Evolutionary conservation across 169 alveolate genomes (phyloP), one percentile per base, ranked within the genome.

Genomic region (Cryptosporidium tyzzeri): DNA sequence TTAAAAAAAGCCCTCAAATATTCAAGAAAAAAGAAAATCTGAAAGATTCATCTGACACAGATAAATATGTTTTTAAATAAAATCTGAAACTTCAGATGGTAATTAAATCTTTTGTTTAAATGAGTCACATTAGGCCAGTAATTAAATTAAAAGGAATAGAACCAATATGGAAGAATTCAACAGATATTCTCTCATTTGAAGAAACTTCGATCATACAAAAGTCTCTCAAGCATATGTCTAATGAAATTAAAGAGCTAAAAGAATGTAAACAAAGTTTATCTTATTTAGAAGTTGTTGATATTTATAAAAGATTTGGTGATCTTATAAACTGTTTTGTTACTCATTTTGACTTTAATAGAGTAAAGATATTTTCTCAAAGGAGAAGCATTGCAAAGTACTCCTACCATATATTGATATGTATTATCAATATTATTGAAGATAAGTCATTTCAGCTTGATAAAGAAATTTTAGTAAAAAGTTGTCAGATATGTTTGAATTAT

Each of bases 311-410:
- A 48, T 80, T 62, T 65, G 89, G 68, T 26, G 45, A 41, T 44
- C 48, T 29, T 5, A 62, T 80, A 16, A 59, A 59, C 39, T 29
- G 59, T 21, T 80, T 80, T 26, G 89, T 62, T 62, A 58, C 70
- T 12, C 48, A 67, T 16, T 80, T 80, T 59, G 75, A 80, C 68
- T 80, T 80, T 45, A 41, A 65, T 31, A 31, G 89, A 65, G 65
- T 80, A 8, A 26, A 29, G 26, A 41, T 23, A 7, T 33, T 26
- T 21, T 37, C 65, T 18, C 59, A 41, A 18, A 80, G 89, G 35
- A 80, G 89, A 26, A 80, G 74, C 29, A 80, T 80, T 29, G 89
- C 89, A 39, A 80, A 80, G 55, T 80, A 80, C 48, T 59, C 80
- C 35, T 80, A 80, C 8, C 75, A 80, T 80, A 80, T 80, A 9